These are phyloP conservation scores for Linnemannia hyalina DNA, from an alignment of 192 early-diverging fungal species.

Conservation along the genomic window DNA sequence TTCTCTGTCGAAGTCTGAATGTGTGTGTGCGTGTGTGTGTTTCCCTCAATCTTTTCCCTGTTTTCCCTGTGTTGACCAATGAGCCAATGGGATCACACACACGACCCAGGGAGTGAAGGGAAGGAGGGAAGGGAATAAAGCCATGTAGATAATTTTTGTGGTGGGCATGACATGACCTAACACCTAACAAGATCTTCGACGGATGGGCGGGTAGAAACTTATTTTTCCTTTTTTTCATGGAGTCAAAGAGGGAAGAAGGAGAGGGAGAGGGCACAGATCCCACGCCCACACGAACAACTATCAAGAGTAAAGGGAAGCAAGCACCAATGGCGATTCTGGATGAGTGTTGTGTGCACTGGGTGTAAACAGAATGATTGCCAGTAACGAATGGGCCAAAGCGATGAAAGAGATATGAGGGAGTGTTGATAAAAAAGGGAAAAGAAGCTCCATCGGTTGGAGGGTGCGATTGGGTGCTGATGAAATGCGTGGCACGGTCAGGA, in stretches of 20 bases:
- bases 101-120: slow-evolving; percentile 1
- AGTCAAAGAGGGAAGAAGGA: background rate
- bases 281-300: too few species aligned
- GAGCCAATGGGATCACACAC: slow-evolving; percentile 5
- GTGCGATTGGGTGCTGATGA: too few species aligned
- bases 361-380: too few species aligned
- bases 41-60: background rate
- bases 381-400: too few species aligned
- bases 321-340: too few species aligned
- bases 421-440: too few species aligned
- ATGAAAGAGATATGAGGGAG: too few species aligned
- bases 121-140: background rate
- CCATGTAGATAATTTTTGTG: background rate
- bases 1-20: background rate
- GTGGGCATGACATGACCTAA: background rate
- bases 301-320: too few species aligned
- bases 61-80: background rate
- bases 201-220: background rate
- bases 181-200: background rate
- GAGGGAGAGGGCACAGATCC: background rate
- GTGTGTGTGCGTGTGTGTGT: background rate
- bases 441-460: too few species aligned
- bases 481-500: too few species aligned
- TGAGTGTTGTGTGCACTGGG: too few species aligned
- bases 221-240: background rate